Evolutionary conservation across 2,329 filamentous ascomycete genomes (phyloP).

Genomic region (Exophiala alcalophila): DNA sequence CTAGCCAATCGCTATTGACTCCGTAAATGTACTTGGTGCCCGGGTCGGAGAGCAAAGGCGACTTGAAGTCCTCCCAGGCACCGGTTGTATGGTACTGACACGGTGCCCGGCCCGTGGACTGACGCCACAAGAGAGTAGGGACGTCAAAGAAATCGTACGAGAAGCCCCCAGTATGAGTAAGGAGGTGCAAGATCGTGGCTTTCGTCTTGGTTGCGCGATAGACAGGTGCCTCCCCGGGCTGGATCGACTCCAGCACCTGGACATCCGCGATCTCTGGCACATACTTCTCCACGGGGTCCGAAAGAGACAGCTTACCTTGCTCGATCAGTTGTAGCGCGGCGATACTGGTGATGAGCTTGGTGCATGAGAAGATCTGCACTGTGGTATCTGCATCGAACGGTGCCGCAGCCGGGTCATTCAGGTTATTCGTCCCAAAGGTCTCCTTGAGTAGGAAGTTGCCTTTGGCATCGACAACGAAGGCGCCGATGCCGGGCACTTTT

Average conservation of each 20-base stretch:
- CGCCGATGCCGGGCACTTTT: conserved; percentile 23
- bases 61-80: conserved; percentile 15
- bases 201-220: conserved; percentile 16
- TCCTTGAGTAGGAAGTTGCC: conserved; percentile 24
- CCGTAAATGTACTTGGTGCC: conserved; percentile 27
- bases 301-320: conserved; percentile 26
- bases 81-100: conserved; percentile 8
- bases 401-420: conserved; percentile 13
- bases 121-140: conserved; percentile 17
- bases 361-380: conserved; percentile 25
- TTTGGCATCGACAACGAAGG: conserved; percentile 19
- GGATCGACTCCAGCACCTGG: conserved; percentile 20
- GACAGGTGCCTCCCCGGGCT: conserved; percentile 5
- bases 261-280: conserved; percentile 21
- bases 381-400: conserved; percentile 22
- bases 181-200: conserved; percentile 24
- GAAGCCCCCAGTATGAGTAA: conserved; percentile 27
- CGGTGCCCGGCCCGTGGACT: conserved; percentile 7
- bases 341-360: conserved; percentile 25
- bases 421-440: conserved; percentile 21
- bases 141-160: conserved; percentile 27
- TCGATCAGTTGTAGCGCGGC: conserved; percentile 26
- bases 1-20: conserved; percentile 50
- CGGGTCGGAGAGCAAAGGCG: conserved; percentile 21
- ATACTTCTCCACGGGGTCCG: conserved; percentile 28